phyloP scores from a whole-genome alignment of 2,329 filamentous ascomycete genomes.

The Fusarium nodosum region DNA sequence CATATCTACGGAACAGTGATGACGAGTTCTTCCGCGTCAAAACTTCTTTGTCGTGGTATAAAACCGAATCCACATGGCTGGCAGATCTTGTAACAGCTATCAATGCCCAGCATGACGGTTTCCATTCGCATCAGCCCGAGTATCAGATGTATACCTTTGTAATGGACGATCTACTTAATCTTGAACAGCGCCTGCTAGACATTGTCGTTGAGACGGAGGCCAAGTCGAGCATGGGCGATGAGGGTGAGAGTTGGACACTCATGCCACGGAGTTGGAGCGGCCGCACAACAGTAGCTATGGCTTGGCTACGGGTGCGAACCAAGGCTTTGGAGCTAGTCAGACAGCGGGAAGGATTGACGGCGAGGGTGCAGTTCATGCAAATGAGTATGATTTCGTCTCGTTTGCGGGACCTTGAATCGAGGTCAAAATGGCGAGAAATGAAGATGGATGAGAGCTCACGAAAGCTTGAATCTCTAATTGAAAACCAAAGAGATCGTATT shows the following conservation, averaged over 20 bases:
- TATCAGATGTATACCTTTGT: slow-evolving; percentile 63
- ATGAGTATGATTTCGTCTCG: slow-evolving; percentile 63
- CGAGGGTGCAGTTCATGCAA: slow-evolving; percentile 62
- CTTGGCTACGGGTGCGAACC: slow-evolving; percentile 60
- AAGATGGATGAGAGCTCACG: slow-evolving; percentile 50
- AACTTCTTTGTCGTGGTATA: slow-evolving; percentile 62
- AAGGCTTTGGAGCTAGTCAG: slow-evolving; percentile 62
- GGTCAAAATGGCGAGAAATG: slow-evolving; percentile 51
- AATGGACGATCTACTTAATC: slow-evolving; percentile 61
- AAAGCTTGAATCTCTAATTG: slow-evolving; percentile 45
- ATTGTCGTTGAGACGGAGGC: slow-evolving; percentile 60
- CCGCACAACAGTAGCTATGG: slow-evolving; percentile 57
- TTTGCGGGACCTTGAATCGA: slow-evolving; percentile 55
- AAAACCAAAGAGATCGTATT: slow-evolving; percentile 47
- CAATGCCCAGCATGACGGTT: slow-evolving; percentile 46
- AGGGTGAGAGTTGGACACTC: slow-evolving; percentile 54
- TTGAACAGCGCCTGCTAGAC: slow-evolving; percentile 61
- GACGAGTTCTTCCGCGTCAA: slow-evolving; percentile 64
- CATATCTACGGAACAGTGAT: slow-evolving; percentile 61
- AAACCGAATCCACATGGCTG: slow-evolving; percentile 63
- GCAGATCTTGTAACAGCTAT: slow-evolving; percentile 57
- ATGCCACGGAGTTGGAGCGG: slow-evolving; percentile 57
- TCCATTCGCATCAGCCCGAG: slow-evolving; percentile 52
- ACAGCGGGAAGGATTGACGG: slow-evolving; percentile 61
- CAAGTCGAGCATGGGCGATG: slow-evolving; percentile 41